Evolutionary conservation across 495 filamentous ascomycete species (phyloP), one percentile per base, ranked within the genome.

Genomic region (Platismatia glauca): DNA sequence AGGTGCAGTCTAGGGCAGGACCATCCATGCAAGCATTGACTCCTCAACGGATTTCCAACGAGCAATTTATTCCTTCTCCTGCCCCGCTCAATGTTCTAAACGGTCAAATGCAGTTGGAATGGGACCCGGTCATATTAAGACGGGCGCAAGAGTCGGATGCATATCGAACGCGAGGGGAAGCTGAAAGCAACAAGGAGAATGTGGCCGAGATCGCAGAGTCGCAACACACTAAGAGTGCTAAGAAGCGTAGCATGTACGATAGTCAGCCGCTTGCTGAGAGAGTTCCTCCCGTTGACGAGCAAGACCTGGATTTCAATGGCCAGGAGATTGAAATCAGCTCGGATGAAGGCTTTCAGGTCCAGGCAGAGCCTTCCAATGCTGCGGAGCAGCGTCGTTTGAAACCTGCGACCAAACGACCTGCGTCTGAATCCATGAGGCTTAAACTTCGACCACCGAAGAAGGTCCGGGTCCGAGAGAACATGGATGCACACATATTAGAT

Each of bases 231-330:
- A 18, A 18, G 13, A 52, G 13, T 1, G 48, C 48, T 31, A 33
- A 33, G 50, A 31, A 53, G 50, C 50, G 50, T 53, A 31, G 6
- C 33, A 33, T 53, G 3, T 53, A 20, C 20, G 78, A 80, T 66
- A 69, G 58, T 12, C 77, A 81, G 60, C 46, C 63, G 5, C 64
- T 70, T 62, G 77, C 75, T 16, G 46, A 64, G 38, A 57, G 70
- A 7, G 4, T 53, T 3, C 20, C 50, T 53, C 27, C 27, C 7
- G 4, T 34, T 60, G 66, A 55, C 66, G 69, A 41, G 18, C 55
- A 35, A 44, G 35, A 56, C 7, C 8, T 24, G 31, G 35, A 39
- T 29, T n/a, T 15, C 12, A 58, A 50, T 22, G 18, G 5, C 12
- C 48, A 63, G 35, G 64, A 34, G 35, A 41, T 20, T 13, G 64